Conservation (phyloP, 2,329 filamentous ascomycete genomes). For the Colletotrichum somersetense region DNA sequence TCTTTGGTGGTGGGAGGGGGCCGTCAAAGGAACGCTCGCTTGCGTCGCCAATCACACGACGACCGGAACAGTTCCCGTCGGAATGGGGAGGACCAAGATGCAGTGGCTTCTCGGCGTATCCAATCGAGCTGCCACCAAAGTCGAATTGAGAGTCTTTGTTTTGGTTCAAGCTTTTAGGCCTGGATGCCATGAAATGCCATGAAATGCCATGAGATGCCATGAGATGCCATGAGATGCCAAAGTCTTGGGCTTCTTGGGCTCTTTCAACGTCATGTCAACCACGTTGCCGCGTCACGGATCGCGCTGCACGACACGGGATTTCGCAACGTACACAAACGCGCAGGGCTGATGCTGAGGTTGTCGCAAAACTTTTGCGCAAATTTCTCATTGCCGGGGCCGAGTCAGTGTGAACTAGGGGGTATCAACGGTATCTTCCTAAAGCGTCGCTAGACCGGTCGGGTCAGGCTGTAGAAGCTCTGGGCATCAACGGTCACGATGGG, state of each 20-base stretch:
- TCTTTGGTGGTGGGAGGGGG: constrained; percentile 7
- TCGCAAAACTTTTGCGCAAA: not conserved
- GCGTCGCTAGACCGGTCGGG: constrained; percentile 1
- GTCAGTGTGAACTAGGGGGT: constrained; percentile 9
- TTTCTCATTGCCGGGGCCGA: not conserved
- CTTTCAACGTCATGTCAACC: constrained; percentile 30
- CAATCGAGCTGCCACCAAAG: constrained; percentile 29
- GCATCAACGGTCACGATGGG: constrained; percentile 28
- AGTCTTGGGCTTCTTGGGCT: constrained; percentile 16
- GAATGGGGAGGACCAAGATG: constrained; percentile 32
- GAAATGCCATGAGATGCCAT: constrained; percentile 22
- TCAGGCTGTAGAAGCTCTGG: constrained; percentile 26
- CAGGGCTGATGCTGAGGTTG: not conserved
- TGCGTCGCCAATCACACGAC: constrained; percentile 33
- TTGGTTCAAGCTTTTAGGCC: constrained; percentile 31
- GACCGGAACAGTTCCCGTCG: constrained; percentile 21
- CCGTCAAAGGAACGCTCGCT: constrained; percentile 23
- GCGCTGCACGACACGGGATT: not conserved
- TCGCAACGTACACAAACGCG: not conserved
- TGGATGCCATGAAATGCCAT: constrained; percentile 23
- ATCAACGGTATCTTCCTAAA: constrained; percentile 13
- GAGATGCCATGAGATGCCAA: constrained; percentile 16
- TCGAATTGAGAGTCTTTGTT: constrained; percentile 24
- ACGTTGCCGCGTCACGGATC: not conserved
- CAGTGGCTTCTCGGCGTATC: constrained; percentile 24